Conservation (phyloP, 129 eudicot genomes). For the Glebionis coronaria region DNA sequence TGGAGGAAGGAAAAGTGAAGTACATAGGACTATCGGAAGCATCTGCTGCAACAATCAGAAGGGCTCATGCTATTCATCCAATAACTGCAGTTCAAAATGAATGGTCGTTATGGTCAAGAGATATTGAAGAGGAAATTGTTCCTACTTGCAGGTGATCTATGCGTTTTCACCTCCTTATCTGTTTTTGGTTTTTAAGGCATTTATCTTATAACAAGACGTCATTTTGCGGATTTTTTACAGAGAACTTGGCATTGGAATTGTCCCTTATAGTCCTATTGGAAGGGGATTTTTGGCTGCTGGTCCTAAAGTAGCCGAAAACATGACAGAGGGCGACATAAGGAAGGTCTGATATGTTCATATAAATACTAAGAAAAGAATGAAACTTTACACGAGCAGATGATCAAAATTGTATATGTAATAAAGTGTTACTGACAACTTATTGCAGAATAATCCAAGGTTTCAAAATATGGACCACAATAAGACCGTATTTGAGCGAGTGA, state of each 20-base stretch:
- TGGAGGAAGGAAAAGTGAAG: slow-evolving; percentile 69
- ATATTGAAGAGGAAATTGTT: slow-evolving; percentile 51
- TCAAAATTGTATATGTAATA: background rate
- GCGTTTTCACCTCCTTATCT: background rate
- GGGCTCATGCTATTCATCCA: slow-evolving; percentile 82
- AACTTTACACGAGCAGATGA: background rate
- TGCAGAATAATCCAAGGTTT: slow-evolving; percentile 45
- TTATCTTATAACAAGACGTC: background rate
- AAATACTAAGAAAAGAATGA: background rate
- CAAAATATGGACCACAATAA: slow-evolving; percentile 50
- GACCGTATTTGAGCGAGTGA: slow-evolving; percentile 34
- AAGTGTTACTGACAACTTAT: background rate
- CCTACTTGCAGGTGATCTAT: slow-evolving; percentile 58
- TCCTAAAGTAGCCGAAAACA: slow-evolving; percentile 32
- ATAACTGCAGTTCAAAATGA: slow-evolving; percentile 61
- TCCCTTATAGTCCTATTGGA: slow-evolving; percentile 55
- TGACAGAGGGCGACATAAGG: slow-evolving; percentile 36
- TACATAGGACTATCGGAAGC: slow-evolving; percentile 76
- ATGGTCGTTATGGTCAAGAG: slow-evolving; percentile 75
- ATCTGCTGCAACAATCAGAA: slow-evolving; percentile 61
- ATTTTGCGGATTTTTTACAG: slow-evolving; percentile 19
- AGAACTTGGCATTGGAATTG: slow-evolving; percentile 69
- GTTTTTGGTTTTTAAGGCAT: too few relatives aligned
- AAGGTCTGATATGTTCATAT: slow-evolving; percentile 31
- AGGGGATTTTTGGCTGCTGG: slow-evolving; percentile 46